Base-by-base conservation (phyloP, 2,329 filamentous ascomycete genomes). In the Diaporthe humulicola region DNA sequence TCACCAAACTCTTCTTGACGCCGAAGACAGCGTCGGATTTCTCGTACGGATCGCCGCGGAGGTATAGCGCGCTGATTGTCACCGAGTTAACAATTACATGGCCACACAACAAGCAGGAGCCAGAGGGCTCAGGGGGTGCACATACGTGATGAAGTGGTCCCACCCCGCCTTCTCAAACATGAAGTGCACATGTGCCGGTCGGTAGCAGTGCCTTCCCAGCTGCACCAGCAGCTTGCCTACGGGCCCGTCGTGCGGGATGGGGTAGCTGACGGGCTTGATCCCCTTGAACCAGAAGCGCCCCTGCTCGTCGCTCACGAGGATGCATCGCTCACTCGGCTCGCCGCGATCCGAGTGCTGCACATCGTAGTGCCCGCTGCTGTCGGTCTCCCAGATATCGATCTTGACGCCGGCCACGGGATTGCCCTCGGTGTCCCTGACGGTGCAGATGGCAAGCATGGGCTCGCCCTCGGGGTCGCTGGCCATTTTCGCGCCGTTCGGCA, bases 381-480 rank as follows among this genome's bases (percentile, higher is more conserved):
- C 94, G 12, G 94, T 95, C 85, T 96, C 94, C 94, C 94, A 97
- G 77, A 97, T 92, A 82, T 97, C 94, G 76, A 96, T 89, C 81
- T 92, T 94, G 40, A 92, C 93, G 61, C 87, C 90, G 1, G 85
- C 76, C 40, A 97, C 86, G 0, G 94, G 92, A 1, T 86, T 86
- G 0, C 93, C 93, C 0, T 83, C 54, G 0, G 89, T 90, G 81
- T 95, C 93, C 76, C 89, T 90, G 73, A 96, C 85, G 0, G 88
- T 93, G 85, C 94, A 95, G n/a, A 95, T 81, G 6, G 94, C 93
- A 19, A 96, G 88, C 77, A 94, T 89, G 0, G 93, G 90, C 78
- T 93, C 89, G 69, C 94, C 94, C 42, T 90, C 85, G 0, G 92
- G 89, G 79, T 95, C 94, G 73, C 91, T 90, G 2, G 92, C 91